A percentile compares a stretch with the other conserved stretches of the same genome.
phyloP scores from a whole-genome alignment of 208 protist genomes.

The Acanthamoeba sp. region DNA sequence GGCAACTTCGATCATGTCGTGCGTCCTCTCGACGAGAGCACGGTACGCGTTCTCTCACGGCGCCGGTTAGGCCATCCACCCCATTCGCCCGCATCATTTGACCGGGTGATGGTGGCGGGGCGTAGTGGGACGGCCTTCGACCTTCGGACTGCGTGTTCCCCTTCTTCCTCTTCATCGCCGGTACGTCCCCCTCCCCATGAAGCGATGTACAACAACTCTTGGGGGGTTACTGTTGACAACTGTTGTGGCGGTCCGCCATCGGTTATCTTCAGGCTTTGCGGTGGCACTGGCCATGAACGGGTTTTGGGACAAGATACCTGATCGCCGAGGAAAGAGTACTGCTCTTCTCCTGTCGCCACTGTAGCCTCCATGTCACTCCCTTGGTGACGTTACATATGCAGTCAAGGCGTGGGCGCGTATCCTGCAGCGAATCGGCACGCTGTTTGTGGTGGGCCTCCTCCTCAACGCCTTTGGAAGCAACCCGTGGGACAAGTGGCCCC shows the following conservation, averaged over 20 bases:
- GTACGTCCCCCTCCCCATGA: not conserved
- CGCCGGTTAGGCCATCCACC: not conserved
- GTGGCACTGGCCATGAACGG: slow-evolving; percentile 24
- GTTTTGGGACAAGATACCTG: not conserved
- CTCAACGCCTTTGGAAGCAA: slow-evolving; percentile 16
- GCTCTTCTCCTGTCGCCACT: not conserved
- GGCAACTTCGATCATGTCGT: slow-evolving; percentile 14
- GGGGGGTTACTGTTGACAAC: no score
- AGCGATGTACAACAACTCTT: no score
- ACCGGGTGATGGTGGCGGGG: not conserved
- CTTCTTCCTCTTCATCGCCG: slow-evolving; percentile 13
- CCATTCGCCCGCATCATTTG: no score
- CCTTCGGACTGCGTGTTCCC: slow-evolving; percentile 24
- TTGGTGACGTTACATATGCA: not conserved
- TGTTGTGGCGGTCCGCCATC: no score
- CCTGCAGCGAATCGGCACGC: not conserved
- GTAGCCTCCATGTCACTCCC: not conserved
- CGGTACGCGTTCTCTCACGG: not conserved
- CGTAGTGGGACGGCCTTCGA: not conserved
- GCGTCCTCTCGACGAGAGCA: not conserved
- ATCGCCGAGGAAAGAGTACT: not conserved
- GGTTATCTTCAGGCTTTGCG: not conserved
- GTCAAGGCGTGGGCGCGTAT: slow-evolving; percentile 2
- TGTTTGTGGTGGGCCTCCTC: slow-evolving; percentile 3
- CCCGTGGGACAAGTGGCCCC: slow-evolving; percentile 11